A percentile compares a stretch with the other conserved stretches of the same genome.
phyloP scores from a whole-genome alignment of 2,329 filamentous ascomycete genomes.

The Juglanconis sp. region DNA sequence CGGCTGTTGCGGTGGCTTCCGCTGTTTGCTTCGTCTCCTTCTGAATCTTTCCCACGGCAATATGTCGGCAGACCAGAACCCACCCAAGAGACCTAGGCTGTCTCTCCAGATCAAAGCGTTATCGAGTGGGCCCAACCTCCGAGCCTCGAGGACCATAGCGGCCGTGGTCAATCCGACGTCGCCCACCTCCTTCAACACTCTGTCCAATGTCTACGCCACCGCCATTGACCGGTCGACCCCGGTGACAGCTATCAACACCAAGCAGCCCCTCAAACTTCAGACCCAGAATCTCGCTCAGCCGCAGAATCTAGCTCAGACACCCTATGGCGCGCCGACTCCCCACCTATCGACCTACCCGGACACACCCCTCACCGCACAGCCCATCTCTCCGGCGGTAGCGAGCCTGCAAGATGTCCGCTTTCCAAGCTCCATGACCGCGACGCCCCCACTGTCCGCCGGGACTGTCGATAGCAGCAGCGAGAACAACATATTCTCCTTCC shows the following conservation, averaged over 20 bases:
- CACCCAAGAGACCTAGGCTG: constrained; percentile 51
- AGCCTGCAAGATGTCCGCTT: constrained; percentile 40
- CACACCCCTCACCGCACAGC: constrained; percentile 51
- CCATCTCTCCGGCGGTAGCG: constrained; percentile 43
- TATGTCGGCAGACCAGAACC: constrained; percentile 27
- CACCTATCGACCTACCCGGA: constrained; percentile 47
- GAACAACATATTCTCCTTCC: constrained; percentile 43
- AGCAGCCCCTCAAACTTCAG: constrained; percentile 35
- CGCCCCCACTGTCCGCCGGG: constrained; percentile 55
- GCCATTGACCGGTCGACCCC: constrained; percentile 59
- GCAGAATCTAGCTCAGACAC: constrained; percentile 20
- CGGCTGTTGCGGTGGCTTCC: neutral
- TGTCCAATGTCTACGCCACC: constrained; percentile 62
- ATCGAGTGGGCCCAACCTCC: constrained; percentile 32
- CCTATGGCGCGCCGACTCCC: constrained; percentile 38
- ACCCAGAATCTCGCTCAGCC: constrained; percentile 29
- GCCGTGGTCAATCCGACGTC: constrained; percentile 54
- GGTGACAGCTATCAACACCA: constrained; percentile 47
- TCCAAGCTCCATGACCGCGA: constrained; percentile 59
- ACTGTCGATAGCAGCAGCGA: constrained; percentile 34
- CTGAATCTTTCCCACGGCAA: neutral
- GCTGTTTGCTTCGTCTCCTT: neutral
- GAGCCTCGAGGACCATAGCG: constrained; percentile 40
- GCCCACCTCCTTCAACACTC: constrained; percentile 62
- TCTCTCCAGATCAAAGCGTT: constrained; percentile 45